Conservation (phyloP, 2,329 filamentous ascomycete genomes). For the Epichloe gansuensis region DNA sequence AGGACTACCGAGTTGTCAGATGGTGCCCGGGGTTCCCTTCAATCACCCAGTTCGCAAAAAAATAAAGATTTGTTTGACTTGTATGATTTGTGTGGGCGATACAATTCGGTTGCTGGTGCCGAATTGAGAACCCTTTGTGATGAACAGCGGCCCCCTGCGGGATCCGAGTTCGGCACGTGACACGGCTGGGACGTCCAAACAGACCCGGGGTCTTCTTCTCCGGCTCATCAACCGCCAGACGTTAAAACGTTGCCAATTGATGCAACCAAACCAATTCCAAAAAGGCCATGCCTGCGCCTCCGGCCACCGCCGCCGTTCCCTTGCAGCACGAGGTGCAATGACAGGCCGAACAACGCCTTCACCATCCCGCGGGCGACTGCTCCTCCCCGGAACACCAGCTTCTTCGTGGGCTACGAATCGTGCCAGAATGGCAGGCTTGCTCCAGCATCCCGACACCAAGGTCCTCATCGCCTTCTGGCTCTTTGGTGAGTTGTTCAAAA, state of each 20-base stretch:
- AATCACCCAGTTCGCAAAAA: no score
- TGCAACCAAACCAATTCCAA: background rate
- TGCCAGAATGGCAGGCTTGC: constrained; percentile 48
- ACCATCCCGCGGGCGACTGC: constrained; percentile 34
- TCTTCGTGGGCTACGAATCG: constrained; percentile 65
- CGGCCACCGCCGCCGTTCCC: background rate
- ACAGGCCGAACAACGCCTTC: constrained; percentile 28
- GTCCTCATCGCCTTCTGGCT: constrained; percentile 83
- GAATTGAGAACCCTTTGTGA: no score
- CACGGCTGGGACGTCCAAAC: background rate
- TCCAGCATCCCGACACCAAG: constrained; percentile 54
- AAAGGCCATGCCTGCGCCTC: background rate
- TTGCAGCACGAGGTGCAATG: constrained; percentile 11
- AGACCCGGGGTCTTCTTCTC: no score
- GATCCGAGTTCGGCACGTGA: background rate
- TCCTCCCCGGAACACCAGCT: constrained; percentile 43
- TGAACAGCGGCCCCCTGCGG: no score
- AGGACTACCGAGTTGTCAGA: no score
- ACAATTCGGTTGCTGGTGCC: no score
- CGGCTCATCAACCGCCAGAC: background rate
- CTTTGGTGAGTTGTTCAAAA: constrained; percentile 49
- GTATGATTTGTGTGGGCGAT: no score
- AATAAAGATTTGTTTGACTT: no score
- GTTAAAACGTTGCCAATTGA: background rate
- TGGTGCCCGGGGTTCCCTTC: no score